Evolutionary conservation across 441 rosid genomes (phyloP).

Genomic region (Gossypium lobatum): DNA sequence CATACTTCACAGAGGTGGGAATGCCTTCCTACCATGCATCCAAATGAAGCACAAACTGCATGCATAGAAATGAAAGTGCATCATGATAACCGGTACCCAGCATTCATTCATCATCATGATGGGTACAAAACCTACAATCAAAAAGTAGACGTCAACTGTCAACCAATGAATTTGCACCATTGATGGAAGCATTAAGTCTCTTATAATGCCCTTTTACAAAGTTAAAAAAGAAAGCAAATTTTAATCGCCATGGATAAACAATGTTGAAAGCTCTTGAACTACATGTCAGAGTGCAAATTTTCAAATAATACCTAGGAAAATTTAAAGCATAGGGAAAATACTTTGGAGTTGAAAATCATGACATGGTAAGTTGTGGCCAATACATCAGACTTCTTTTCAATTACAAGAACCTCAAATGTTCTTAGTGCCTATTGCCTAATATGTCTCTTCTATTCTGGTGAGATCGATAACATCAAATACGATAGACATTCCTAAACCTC

Average conservation of each 20-base stretch:
- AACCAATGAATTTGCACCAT: slow-evolving; percentile 59
- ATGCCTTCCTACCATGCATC: background rate
- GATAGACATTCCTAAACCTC: background rate
- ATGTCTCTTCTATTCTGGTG: slow-evolving; percentile 62
- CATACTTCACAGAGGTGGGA: background rate
- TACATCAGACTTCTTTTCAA: slow-evolving; percentile 45
- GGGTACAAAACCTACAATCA: slow-evolving; percentile 58
- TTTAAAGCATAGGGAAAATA: slow-evolving; percentile 58
- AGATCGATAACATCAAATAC: background rate
- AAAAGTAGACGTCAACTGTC: slow-evolving; percentile 53
- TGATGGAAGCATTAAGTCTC: slow-evolving; percentile 55
- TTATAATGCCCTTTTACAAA: slow-evolving; percentile 42
- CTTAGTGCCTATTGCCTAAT: slow-evolving; percentile 76
- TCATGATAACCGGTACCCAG: background rate
- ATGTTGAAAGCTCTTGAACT: background rate
- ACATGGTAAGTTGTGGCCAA: slow-evolving; percentile 42
- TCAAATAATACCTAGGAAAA: slow-evolving; percentile 44
- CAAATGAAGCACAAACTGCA: background rate
- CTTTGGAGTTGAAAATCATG: slow-evolving; percentile 50
- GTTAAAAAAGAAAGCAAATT: background rate
- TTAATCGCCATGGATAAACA: background rate
- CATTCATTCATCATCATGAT: slow-evolving; percentile 52
- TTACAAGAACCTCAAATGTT: slow-evolving; percentile 69
- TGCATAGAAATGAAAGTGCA: background rate
- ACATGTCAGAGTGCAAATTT: background rate